A percentile compares a stretch with the other conserved stretches of the same genome.
phyloP scores from a whole-genome alignment of 2,329 filamentous ascomycete species.

The Fusarium acutatum region DNA sequence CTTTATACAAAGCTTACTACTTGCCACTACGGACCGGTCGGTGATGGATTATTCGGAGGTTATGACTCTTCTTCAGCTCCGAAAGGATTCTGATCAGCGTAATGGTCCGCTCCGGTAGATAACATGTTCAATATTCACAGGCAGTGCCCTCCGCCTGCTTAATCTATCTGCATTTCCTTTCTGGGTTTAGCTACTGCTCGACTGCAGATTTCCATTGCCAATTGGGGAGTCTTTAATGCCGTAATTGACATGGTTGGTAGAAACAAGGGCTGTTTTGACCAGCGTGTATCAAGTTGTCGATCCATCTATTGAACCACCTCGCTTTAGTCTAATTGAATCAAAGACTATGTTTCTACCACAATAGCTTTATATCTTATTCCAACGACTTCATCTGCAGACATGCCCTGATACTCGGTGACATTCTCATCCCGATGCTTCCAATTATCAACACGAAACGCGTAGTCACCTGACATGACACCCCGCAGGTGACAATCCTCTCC shows the following conservation, averaged over 20 bases:
- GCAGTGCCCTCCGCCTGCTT: not conserved
- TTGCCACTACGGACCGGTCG: not conserved
- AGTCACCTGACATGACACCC: conserved; percentile 6
- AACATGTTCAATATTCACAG: not conserved
- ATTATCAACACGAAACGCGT: not conserved
- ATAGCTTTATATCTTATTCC: not conserved
- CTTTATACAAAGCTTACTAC: not conserved
- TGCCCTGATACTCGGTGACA: not conserved
- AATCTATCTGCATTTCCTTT: not conserved
- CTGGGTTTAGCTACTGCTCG: not conserved
- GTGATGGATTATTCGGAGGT: not conserved
- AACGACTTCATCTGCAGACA: not conserved
- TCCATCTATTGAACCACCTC: not conserved
- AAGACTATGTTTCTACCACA: not conserved
- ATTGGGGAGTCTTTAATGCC: not conserved
- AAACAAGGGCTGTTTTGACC: not conserved
- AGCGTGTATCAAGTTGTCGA: not conserved
- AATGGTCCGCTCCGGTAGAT: not conserved
- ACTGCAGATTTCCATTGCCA: not conserved
- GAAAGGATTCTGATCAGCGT: not conserved
- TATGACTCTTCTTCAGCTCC: not conserved
- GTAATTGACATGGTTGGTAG: not conserved
- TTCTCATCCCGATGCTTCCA: not conserved
- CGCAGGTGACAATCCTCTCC: not conserved
- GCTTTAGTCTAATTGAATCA: not conserved